Conservation (phyloP, 2,329 filamentous ascomycete genomes). For the Chrysoporthe deuterocubensis region DNA sequence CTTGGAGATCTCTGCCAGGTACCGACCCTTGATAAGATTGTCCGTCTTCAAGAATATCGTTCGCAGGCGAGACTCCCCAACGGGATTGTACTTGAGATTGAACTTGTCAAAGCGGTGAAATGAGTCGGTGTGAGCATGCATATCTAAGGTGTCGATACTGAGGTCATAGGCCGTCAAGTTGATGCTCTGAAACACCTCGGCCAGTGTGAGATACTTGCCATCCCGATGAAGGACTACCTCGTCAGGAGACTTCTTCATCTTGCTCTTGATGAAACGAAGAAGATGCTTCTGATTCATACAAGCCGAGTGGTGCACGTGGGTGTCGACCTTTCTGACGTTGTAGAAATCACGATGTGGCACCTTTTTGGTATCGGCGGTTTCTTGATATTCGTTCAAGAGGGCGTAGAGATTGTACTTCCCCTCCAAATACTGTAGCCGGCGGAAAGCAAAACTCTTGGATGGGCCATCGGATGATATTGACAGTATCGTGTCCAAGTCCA, state of each 20-base stretch:
- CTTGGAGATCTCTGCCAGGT: constrained; percentile 95
- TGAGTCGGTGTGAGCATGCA: constrained; percentile 98
- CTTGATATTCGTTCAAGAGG: constrained; percentile 94
- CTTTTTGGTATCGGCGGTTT: constrained; percentile 96
- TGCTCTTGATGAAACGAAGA: constrained; percentile 97
- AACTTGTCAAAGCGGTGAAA: constrained; percentile 99
- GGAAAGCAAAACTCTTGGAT: constrained; percentile 95
- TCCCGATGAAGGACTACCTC: constrained; percentile 93
- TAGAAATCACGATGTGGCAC: constrained; percentile 99
- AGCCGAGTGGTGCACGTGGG: constrained; percentile 97
- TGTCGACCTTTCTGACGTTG: constrained; percentile 98
- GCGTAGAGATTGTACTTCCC: constrained; percentile 96
- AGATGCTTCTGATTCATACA: constrained; percentile 99
- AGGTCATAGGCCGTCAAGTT: constrained; percentile 96
- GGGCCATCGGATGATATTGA: constrained; percentile 93
- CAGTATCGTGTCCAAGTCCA: constrained; percentile 86
- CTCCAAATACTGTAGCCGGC: constrained; percentile 91
- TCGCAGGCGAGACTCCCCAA: constrained; percentile 90
- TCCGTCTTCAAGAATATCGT: constrained; percentile 99
- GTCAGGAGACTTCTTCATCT: constrained; percentile 98
- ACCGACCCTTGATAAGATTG: constrained; percentile 94
- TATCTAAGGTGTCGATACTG: constrained; percentile 97
- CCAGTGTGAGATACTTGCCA: constrained; percentile 86
- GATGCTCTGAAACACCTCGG: constrained; percentile 95
- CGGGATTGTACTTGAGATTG: constrained; percentile 97